Evolutionary conservation across 148 eudicot genomes (phyloP).

Genomic region (Rhododendron henanense): DNA sequence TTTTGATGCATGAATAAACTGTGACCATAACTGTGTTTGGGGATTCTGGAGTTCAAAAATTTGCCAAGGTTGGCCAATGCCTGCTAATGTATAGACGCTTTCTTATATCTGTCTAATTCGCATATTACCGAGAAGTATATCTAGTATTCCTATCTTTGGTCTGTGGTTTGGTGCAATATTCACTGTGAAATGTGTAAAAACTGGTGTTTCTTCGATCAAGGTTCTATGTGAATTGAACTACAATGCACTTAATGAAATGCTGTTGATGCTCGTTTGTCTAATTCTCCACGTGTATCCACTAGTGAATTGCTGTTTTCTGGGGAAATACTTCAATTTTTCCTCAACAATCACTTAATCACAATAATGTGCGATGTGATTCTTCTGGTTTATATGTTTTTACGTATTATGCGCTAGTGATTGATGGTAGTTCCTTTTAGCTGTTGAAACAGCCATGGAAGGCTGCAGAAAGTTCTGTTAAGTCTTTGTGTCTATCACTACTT

Average conservation of each 20-base stretch:
- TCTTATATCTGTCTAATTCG: background rate
- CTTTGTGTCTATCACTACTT: background rate
- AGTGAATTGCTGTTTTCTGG: background rate
- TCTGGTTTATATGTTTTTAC: background rate
- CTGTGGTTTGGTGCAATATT: background rate
- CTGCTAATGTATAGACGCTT: background rate
- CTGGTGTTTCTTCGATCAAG: background rate
- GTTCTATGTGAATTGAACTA: background rate
- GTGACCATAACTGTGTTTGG: background rate
- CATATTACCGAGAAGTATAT: background rate
- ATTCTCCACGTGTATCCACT: background rate
- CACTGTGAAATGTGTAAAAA: background rate
- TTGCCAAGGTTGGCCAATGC: background rate
- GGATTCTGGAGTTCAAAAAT: background rate
- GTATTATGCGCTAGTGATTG: background rate
- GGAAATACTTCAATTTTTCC: background rate
- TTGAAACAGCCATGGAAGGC: background rate
- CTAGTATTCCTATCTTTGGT: background rate
- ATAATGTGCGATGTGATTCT: background rate
- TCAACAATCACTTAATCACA: background rate
- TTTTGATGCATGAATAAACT: slow-evolving; percentile 15
- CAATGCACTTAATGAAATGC: background rate
- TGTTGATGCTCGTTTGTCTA: background rate
- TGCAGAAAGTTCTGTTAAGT: background rate
- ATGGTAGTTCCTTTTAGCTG: background rate